Conservation (phyloP, 257 asterid genomes). For the Agastache rugosa region DNA sequence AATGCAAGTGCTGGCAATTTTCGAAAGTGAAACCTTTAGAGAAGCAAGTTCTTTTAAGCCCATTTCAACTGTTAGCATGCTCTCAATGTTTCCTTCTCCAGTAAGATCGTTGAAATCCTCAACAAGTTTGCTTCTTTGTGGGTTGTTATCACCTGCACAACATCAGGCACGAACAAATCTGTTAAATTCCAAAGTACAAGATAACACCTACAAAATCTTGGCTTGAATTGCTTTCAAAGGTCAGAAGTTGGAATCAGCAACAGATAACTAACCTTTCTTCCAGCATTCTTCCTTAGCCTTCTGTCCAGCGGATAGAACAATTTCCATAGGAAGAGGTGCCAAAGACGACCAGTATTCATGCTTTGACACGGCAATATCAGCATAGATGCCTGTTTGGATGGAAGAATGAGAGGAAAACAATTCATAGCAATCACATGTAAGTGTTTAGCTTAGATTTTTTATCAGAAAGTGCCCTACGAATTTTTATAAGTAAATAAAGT, state of each 20-base stretch:
- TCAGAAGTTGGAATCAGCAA: conserved; percentile 31
- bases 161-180: conserved; percentile 27
- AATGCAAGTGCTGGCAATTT: conserved; percentile 15
- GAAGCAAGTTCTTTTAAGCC: conserved; percentile 93
- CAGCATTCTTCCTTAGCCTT: conserved; percentile 86
- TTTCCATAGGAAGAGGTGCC: conserved; percentile 95
- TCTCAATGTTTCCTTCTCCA: conserved; percentile 96
- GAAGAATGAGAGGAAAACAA: background rate
- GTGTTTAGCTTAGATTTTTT: conserved; percentile 12
- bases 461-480: conserved; percentile 19
- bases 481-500: background rate
- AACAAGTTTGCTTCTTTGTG: conserved; percentile 62
- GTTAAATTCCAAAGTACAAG: conserved; percentile 21
- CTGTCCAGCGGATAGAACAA: conserved; percentile 96
- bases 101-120: conserved; percentile 85
- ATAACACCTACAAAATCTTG: conserved; percentile 7
- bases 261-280: conserved; percentile 71
- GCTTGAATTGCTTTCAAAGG: conserved; percentile 31
- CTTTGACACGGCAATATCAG: conserved; percentile 81
- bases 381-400: conserved; percentile 65
- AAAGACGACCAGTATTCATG: conserved; percentile 95
- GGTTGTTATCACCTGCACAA: conserved; percentile 63
- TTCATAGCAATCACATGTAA: conserved; percentile 16
- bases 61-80: conserved; percentile 94
- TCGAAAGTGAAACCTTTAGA: conserved; percentile 63